Conservation (phyloP, 2,329 filamentous ascomycete genomes). For the Ceratocystiopsis brevicomis region DNA sequence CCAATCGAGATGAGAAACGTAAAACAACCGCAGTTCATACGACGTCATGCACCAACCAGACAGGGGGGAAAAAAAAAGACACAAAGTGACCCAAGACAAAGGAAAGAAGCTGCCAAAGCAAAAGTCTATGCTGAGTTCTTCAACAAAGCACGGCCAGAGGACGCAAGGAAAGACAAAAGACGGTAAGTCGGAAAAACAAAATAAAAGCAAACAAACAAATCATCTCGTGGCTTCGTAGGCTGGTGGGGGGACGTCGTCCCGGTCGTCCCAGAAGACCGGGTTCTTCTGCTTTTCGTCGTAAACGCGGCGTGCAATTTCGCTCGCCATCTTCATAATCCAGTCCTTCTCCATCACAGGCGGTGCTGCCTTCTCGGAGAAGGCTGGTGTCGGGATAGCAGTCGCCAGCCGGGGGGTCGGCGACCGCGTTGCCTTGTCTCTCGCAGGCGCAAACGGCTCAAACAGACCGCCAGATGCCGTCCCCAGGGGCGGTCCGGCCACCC, state of each 20-base stretch:
- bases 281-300: slow-evolving; percentile 62
- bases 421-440: not conserved
- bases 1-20: no score
- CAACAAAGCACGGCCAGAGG: not conserved
- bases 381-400: no score
- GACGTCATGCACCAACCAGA: no score
- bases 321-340: slow-evolving; percentile 85
- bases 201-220: not conserved
- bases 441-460: slow-evolving; percentile 2
- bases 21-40: no score
- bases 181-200: not conserved
- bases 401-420: no score
- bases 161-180: not conserved
- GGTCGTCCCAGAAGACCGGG: slow-evolving; percentile 32
- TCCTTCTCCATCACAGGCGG: slow-evolving; percentile 56
- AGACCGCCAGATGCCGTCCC: not conserved
- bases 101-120: not conserved
- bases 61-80: not conserved
- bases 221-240: slow-evolving; percentile 30
- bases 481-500: no score
- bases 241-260: slow-evolving; percentile 39
- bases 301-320: slow-evolving; percentile 72
- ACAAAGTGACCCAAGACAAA: not conserved
- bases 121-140: no score
- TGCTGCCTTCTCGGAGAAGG: not conserved